Conservation (phyloP, 208 protist genomes). For the Leishmania tropica region DNA sequence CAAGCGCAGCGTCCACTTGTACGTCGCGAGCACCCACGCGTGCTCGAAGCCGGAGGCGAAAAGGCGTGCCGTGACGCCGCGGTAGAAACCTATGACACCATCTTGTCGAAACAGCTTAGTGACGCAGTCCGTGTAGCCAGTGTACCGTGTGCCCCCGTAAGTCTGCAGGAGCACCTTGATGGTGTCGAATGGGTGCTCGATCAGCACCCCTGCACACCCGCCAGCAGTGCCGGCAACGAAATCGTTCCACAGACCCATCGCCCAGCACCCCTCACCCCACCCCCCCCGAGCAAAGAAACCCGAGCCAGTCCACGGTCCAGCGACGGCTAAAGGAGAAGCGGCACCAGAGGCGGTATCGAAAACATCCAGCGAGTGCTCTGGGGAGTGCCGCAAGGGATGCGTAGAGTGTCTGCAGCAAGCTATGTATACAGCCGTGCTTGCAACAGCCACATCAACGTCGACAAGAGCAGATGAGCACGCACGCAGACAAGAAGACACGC, state of each 20-base stretch:
- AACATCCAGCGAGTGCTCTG: neutral
- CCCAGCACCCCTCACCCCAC: neutral
- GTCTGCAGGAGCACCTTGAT: conserved; percentile 88
- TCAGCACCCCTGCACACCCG: conserved; percentile 64
- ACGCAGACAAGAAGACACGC: neutral
- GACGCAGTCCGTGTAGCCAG: conserved; percentile 64
- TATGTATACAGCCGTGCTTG: neutral
- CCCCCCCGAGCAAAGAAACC: neutral
- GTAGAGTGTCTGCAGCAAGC: neutral
- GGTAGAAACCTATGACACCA: conserved; percentile 80
- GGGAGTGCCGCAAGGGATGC: neutral
- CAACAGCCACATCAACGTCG: neutral
- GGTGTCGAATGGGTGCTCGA: conserved; percentile 92
- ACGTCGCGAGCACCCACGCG: conserved; percentile 79
- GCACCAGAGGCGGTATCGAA: neutral
- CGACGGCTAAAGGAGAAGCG: neutral
- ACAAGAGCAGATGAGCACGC: neutral
- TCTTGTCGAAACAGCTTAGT: conserved; percentile 46
- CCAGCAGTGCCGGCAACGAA: conserved; percentile 70
- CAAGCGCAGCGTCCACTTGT: conserved; percentile 62
- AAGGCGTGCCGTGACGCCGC: conserved; percentile 68
- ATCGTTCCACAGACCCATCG: conserved; percentile 48
- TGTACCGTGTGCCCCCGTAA: conserved; percentile 44
- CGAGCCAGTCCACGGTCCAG: neutral
- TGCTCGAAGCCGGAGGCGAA: conserved; percentile 75